These are phyloP conservation scores for Pseudozyma pruni DNA, from an alignment of 1,284 basidiomycete genomes.

Conservation along the genomic window DNA sequence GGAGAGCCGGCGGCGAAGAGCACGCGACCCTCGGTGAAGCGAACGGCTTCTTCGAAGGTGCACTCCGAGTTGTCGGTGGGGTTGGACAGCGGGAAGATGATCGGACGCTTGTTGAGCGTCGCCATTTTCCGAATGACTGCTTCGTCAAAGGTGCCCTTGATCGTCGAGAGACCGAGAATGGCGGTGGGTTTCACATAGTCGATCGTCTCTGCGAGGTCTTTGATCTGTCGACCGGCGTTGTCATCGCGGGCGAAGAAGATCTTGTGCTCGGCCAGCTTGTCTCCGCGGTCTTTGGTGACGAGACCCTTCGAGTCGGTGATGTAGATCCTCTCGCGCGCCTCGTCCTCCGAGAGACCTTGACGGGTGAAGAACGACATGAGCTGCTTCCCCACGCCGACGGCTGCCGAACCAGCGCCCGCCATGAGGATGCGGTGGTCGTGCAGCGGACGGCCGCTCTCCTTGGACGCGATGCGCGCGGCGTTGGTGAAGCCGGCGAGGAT, in stretches of 20 bases:
- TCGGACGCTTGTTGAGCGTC: conserved; percentile 83
- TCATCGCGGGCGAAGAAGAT: conserved; percentile 63
- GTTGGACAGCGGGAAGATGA: conserved; percentile 96
- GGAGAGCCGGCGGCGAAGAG: conserved; percentile 92
- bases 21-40: conserved; percentile 74
- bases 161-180: conserved; percentile 88
- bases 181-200: conserved; percentile 89
- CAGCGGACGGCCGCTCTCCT: conserved; percentile 77
- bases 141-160: conserved; percentile 82
- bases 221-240: conserved; percentile 61
- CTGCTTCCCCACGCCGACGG: conserved; percentile 75
- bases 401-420: conserved; percentile 87
- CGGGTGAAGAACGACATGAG: conserved; percentile 65
- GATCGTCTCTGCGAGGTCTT: conserved; percentile 79
- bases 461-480: conserved; percentile 81
- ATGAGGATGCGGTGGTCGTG: conserved; percentile 87
- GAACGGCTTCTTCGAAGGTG: conserved; percentile 82
- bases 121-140: conserved; percentile 83
- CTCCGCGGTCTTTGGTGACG: conserved; percentile 63
- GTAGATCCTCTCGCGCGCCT: conserved; percentile 63
- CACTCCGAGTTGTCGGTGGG: conserved; percentile 82
- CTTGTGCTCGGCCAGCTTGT: conserved; percentile 63
- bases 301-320: conserved; percentile 66
- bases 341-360: conserved; percentile 60
- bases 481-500: conserved; percentile 90